Evolutionary conservation across 2,329 filamentous ascomycete genomes (phyloP), one percentile per base, ranked within the genome.

Genomic region (Zymoseptoria brevis): DNA sequence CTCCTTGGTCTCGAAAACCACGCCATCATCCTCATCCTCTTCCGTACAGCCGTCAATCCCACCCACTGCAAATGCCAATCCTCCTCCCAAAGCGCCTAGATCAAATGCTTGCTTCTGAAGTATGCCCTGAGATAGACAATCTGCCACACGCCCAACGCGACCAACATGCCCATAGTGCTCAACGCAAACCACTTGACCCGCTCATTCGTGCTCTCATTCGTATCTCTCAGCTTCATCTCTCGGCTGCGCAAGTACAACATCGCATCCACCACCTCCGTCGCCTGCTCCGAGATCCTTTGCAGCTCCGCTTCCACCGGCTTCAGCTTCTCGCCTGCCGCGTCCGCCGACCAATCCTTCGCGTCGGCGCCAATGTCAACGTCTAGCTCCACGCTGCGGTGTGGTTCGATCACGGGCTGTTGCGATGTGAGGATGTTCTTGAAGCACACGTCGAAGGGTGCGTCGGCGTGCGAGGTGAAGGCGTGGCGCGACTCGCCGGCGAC

Each of bases 201-300:
- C 78, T 89, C 94, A 79, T 99, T 99, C 66, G 94, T 99, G 81
- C 93, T 97, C 87, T 99, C 94, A 77, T 99, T 99, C 68, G 94
- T 99, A 79, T 99, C 93, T 74, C 94, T 83, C 69, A 99, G 83
- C 81, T 90, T 96, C 83, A 96, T 91, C 81, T 99, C 94, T 69
- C 94, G 85, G 48, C 76, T 70, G 66, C 94, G 85, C 69, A 99
- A 84, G 78, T 97, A 99, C 66, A 97, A 93, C 93, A 99, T 96
- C 82, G 97, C 93, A 64, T 77, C 77, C 54, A 96, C 93, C 64
- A 97, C 86, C 79, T 97, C 93, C 66, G 81, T 82, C 48, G 96
- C 88, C 73, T 93, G 83, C 78, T 96, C 94, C 75, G 96, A 91
- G 71, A 97, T 89, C 67, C 91, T 86, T 71, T 92, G 87, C 71